phyloP scores from a whole-genome alignment of 225 moss, liverwort and hornwort genomes.

The Thuidium tamariscinum region DNA sequence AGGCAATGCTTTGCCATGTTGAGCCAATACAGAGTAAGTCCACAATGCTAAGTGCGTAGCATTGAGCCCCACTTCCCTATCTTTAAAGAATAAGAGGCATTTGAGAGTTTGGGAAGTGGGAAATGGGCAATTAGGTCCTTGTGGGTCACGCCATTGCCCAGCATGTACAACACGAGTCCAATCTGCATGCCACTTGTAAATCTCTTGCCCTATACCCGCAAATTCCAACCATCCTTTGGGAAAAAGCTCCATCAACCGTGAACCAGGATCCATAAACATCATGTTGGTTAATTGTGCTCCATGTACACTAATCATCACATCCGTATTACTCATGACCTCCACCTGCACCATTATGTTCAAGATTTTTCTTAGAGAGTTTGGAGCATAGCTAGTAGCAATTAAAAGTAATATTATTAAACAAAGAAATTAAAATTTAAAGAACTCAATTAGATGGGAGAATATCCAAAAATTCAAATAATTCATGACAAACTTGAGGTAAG shows the following conservation, averaged over 20 bases:
- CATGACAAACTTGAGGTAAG: not conserved
- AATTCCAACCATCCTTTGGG: conserved; percentile 87
- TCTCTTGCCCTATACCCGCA: conserved; percentile 72
- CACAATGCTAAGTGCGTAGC: conserved; percentile 44
- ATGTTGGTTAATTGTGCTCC: conserved; percentile 94
- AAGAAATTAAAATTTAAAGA: not conserved
- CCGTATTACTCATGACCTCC: conserved; percentile 47
- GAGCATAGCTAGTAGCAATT: not conserved
- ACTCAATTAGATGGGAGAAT: not conserved
- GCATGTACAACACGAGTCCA: conserved; percentile 47
- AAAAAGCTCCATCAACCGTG: conserved; percentile 75
- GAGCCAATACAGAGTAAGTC: conserved; percentile 27
- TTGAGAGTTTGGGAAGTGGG: conserved; percentile 15
- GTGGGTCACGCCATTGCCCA: conserved; percentile 57
- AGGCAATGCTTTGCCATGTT: not conserved
- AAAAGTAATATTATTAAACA: not conserved
- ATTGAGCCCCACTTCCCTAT: conserved; percentile 46
- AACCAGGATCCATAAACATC: conserved; percentile 77
- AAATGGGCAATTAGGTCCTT: conserved; percentile 65
- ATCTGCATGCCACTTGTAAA: conserved; percentile 63
- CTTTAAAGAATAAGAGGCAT: conserved; percentile 67
- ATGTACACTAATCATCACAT: conserved; percentile 64
- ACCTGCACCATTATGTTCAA: conserved; percentile 28
- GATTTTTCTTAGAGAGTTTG: not conserved
- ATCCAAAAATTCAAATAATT: not conserved